Conservation (phyloP, 2,329 filamentous ascomycete genomes). For the Aspergillus phoenicis region DNA sequence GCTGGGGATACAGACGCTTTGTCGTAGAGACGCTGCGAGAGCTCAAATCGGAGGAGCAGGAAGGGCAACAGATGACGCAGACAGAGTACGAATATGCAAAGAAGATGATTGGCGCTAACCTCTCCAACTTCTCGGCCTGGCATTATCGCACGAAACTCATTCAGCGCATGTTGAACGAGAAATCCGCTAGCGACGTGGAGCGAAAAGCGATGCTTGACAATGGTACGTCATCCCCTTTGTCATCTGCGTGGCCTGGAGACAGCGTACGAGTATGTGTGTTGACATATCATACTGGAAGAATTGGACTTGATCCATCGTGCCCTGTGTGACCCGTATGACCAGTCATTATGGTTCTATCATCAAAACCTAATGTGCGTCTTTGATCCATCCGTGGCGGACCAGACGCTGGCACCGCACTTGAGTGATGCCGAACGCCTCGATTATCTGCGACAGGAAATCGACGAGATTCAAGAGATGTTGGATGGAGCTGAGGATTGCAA, state of each 20-base stretch:
- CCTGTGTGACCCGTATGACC: conserved; percentile 88
- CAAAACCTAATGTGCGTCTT: conserved; percentile 78
- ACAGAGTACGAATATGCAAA: conserved; percentile 87
- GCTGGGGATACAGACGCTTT: conserved; percentile 86
- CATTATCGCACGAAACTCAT: conserved; percentile 87
- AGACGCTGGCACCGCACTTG: conserved; percentile 67
- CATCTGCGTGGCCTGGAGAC: not conserved
- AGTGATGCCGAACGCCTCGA: conserved; percentile 61
- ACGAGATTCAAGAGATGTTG: conserved; percentile 69
- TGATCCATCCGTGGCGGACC: conserved; percentile 51
- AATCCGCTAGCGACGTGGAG: conserved; percentile 63
- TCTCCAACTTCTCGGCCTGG: conserved; percentile 98
- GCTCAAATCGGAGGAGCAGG: conserved; percentile 35
- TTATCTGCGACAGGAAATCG: conserved; percentile 71
- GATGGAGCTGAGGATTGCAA: conserved; percentile 73
- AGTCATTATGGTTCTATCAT: conserved; percentile 97
- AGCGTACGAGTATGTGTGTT: conserved; percentile 4
- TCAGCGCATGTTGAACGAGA: conserved; percentile 71
- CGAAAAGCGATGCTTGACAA: conserved; percentile 72
- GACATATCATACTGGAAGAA: conserved; percentile 53
- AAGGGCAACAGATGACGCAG: conserved; percentile 68
- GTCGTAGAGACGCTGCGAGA: conserved; percentile 77
- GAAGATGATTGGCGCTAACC: conserved; percentile 78
- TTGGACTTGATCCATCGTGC: conserved; percentile 74
- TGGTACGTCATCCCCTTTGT: conserved; percentile 49